A percentile compares a stretch with the other conserved stretches of the same genome.
Conservation (phyloP, 2,329 filamentous ascomycete species). For the Trichoderma koningii region DNA sequence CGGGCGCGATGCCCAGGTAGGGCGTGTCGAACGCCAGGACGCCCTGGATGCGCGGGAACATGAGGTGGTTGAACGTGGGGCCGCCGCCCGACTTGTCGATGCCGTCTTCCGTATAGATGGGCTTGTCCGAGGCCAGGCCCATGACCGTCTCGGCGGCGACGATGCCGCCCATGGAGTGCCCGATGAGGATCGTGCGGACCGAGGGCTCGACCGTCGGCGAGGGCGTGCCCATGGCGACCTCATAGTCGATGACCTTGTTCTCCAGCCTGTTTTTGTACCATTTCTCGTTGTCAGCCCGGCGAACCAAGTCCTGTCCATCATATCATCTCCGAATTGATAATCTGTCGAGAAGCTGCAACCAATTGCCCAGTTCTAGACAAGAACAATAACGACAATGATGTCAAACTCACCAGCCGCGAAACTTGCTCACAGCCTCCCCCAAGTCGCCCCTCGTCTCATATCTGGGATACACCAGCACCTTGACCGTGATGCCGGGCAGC, state of each 20-base stretch:
- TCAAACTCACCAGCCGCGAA: constrained; percentile 68
- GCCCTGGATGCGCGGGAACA: constrained; percentile 92
- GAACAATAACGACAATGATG: neutral
- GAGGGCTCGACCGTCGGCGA: constrained; percentile 85
- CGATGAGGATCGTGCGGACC: constrained; percentile 77
- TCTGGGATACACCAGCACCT: constrained; percentile 71
- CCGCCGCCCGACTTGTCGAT: constrained; percentile 40
- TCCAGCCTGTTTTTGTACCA: constrained; percentile 63
- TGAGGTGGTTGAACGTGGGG: constrained; percentile 60
- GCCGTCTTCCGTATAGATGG: constrained; percentile 52
- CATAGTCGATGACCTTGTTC: constrained; percentile 90
- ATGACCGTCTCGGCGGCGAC: constrained; percentile 88
- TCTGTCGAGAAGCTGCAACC: no score
- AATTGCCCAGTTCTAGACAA: no score
- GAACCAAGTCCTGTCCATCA: neutral
- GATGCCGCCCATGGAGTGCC: constrained; percentile 92
- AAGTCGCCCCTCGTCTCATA: constrained; percentile 83
- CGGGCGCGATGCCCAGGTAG: constrained; percentile 78
- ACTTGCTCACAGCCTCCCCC: constrained; percentile 67
- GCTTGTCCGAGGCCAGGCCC: constrained; percentile 61
- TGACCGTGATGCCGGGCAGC: constrained; percentile 69
- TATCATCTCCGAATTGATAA: neutral
- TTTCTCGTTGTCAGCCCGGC: neutral
- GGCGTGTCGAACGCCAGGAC: constrained; percentile 94
- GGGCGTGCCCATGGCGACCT: constrained; percentile 77